These are phyloP conservation scores for Neurospora cerealis DNA, from an alignment of 495 filamentous ascomycete genomes.

Conservation along the genomic window DNA sequence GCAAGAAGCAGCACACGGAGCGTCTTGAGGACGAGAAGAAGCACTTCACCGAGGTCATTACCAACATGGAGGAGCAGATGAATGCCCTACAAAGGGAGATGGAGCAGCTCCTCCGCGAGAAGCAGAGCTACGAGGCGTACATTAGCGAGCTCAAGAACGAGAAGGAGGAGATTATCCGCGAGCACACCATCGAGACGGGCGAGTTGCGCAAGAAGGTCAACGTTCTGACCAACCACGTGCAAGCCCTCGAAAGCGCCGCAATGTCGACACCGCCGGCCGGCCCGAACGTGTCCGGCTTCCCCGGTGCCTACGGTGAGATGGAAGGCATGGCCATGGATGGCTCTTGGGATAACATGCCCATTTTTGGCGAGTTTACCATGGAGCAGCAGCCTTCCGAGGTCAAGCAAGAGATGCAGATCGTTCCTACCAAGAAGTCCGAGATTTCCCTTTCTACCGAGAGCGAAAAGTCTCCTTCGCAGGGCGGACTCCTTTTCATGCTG, in stretches of 20 bases:
- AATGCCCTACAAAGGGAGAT: conserved; percentile 56
- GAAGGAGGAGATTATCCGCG: conserved; percentile 83
- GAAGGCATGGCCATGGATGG: conserved; percentile 72
- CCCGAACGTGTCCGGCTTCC: conserved; percentile 50
- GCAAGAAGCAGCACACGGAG: conserved; percentile 98
- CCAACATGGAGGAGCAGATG: conserved; percentile 71
- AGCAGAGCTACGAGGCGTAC: conserved; percentile 63
- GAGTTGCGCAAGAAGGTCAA: conserved; percentile 94
- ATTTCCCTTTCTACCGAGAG: conserved; percentile 40
- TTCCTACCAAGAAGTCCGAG: conserved; percentile 46
- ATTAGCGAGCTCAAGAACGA: conserved; percentile 69
- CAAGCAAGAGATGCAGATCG: conserved; percentile 46
- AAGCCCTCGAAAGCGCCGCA: conserved; percentile 61
- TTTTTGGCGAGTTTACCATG: conserved; percentile 53
- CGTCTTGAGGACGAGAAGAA: conserved; percentile 96
- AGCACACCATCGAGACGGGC: conserved; percentile 86
- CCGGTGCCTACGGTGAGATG: conserved; percentile 67
- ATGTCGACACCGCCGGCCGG: conserved; percentile 36
- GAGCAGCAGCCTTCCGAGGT: conserved; percentile 34
- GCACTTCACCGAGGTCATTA: conserved; percentile 63
- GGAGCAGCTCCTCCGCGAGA: conserved; percentile 54
- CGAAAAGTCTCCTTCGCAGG: conserved; percentile 54
- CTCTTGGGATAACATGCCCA: conserved; percentile 71
- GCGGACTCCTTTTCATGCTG: conserved; percentile 66
- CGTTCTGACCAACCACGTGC: conserved; percentile 75